Evolutionary conservation across 2,329 filamentous ascomycete species (phyloP).

Genomic region (Fusarium sp.): DNA sequence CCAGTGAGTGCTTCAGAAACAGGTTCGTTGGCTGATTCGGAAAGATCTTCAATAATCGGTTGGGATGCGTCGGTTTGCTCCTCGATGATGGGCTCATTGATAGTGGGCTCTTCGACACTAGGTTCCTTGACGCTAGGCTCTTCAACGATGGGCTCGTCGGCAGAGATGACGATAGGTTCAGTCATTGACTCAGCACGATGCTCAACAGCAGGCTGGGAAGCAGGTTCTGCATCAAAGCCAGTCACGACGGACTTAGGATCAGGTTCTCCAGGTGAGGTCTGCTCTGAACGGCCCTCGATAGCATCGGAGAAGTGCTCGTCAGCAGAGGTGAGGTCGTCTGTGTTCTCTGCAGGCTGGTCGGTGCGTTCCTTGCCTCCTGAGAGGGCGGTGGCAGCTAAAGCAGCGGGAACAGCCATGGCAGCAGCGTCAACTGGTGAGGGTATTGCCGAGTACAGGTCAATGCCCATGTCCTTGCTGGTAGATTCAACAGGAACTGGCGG

Average conservation of each 20-base stretch:
- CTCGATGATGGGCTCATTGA: neutral
- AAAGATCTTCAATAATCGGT: neutral
- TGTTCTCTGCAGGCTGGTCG: slow-evolving; percentile 39
- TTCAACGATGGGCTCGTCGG: slow-evolving; percentile 12
- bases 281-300: slow-evolving; percentile 46
- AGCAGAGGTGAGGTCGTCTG: slow-evolving; percentile 54
- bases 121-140: neutral
- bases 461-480: slow-evolving; percentile 61
- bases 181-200: neutral
- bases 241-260: slow-evolving; percentile 6
- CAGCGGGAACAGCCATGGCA: slow-evolving; percentile 42
- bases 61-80: neutral
- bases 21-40: slow-evolving; percentile 14
- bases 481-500: slow-evolving; percentile 59
- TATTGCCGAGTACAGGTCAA: slow-evolving; percentile 59
- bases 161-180: slow-evolving; percentile 1
- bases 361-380: slow-evolving; percentile 37
- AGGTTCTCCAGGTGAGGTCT: slow-evolving; percentile 31
- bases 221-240: neutral
- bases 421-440: slow-evolving; percentile 54
- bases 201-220: slow-evolving; percentile 5
- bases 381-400: slow-evolving; percentile 48
- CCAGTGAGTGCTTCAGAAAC: neutral
- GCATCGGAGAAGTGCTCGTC: slow-evolving; percentile 58
- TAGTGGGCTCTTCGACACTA: slow-evolving; percentile 1